Evolutionary conservation across 2,329 filamentous ascomycete genomes (phyloP).

Genomic region (Venturia oleaginea): DNA sequence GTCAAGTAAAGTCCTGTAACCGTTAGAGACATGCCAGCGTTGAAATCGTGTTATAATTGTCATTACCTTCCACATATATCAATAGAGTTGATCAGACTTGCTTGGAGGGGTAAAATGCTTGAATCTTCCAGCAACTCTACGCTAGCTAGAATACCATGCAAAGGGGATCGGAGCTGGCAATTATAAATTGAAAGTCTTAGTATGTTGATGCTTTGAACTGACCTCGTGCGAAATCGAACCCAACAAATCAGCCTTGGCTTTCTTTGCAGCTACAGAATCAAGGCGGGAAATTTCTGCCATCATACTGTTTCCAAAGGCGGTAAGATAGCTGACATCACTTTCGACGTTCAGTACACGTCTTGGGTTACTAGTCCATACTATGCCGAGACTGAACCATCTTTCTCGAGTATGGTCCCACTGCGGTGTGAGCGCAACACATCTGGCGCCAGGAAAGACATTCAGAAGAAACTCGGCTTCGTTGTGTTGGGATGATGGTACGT

Average conservation of each 20-base stretch:
- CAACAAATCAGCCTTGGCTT: constrained; percentile 33
- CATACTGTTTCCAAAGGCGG: constrained; percentile 44
- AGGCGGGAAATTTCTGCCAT: constrained; percentile 48
- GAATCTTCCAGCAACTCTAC: constrained; percentile 15
- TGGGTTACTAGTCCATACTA: constrained; percentile 23
- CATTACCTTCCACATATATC: constrained; percentile 27
- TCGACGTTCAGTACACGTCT: constrained; percentile 37
- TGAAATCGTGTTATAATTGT: background rate
- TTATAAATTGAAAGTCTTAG: background rate
- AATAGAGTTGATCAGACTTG: constrained; percentile 26
- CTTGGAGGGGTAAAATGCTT: constrained; percentile 19
- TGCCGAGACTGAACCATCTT: constrained; percentile 10
- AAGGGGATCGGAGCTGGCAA: constrained; percentile 18
- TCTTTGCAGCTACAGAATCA: constrained; percentile 37
- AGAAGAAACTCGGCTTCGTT: background rate
- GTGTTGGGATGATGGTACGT: background rate
- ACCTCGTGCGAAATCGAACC: constrained; percentile 33
- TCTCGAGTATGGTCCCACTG: constrained; percentile 1
- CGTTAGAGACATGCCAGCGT: background rate
- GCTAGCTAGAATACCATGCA: constrained; percentile 21
- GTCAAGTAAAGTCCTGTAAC: constrained; percentile 31
- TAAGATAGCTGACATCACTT: constrained; percentile 43
- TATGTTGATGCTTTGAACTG: background rate
- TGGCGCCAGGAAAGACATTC: background rate
- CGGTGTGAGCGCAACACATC: background rate